Conservation (phyloP, 768 basidiomycete genomes). For the Mycena crocata region DNA sequence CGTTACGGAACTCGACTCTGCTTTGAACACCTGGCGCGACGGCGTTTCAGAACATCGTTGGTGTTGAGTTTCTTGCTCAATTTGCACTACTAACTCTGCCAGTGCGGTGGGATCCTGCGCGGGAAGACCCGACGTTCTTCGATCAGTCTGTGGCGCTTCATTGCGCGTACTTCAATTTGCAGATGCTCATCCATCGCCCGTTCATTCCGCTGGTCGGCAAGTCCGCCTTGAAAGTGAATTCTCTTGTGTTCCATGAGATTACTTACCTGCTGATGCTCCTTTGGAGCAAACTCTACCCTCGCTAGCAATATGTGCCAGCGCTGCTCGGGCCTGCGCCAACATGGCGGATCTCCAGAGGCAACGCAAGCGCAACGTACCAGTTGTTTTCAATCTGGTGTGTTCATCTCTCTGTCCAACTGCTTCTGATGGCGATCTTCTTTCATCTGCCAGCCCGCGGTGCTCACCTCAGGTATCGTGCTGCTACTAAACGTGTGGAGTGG, state of each 20-base stretch:
- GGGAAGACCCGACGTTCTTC: conserved; percentile 54
- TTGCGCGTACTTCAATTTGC: conserved; percentile 59
- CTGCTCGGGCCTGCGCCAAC: conserved; percentile 81
- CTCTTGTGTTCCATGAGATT: not conserved
- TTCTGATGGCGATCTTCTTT: too few species aligned
- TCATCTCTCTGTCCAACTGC: not conserved
- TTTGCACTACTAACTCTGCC: not conserved
- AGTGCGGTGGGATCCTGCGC: conserved; percentile 59
- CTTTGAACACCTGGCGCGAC: conserved; percentile 74
- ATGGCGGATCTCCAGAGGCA: conserved; percentile 67
- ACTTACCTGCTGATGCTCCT: too few species aligned
- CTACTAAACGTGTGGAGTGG: conserved; percentile 77
- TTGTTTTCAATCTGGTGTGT: conserved; percentile 47
- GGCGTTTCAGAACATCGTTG: conserved; percentile 53
- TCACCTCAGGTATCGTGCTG: conserved; percentile 63
- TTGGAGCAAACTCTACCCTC: conserved; percentile 62
- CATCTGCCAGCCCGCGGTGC: conserved; percentile 45
- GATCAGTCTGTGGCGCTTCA: conserved; percentile 69
- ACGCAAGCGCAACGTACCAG: conserved; percentile 44
- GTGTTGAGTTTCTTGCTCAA: conserved; percentile 56
- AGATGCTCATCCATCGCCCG: conserved; percentile 83
- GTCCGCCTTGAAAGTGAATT: conserved; percentile 42
- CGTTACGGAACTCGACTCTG: conserved; percentile 80
- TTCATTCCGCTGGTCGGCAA: conserved; percentile 79
- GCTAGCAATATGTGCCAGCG: conserved; percentile 86